Conservation (phyloP, 176 grass and related monocot species). For the Cenchrus americanus region DNA sequence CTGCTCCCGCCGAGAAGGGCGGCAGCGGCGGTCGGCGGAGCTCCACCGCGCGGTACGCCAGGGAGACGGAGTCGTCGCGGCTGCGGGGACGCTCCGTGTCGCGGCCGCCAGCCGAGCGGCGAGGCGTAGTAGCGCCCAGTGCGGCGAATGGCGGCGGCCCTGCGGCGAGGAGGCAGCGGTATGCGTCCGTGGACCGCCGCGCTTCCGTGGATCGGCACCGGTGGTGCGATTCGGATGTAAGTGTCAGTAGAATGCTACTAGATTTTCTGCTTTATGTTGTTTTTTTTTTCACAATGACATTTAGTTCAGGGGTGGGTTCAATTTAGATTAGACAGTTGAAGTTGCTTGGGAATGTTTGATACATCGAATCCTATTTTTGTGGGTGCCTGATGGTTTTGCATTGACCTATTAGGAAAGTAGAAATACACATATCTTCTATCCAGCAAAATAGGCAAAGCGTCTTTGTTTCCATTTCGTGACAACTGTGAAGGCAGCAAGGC, state of each 20-base stretch:
- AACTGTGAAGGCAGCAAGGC: neutral
- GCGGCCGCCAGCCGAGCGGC: constrained; percentile 57
- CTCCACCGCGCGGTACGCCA: constrained; percentile 67
- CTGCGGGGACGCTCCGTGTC: constrained; percentile 20
- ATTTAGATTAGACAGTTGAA: neutral
- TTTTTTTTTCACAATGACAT: neutral
- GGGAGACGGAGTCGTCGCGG: constrained; percentile 61
- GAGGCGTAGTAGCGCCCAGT: neutral
- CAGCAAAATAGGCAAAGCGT: neutral
- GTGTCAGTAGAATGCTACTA: neutral
- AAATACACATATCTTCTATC: neutral
- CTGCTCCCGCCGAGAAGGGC: constrained; percentile 34
- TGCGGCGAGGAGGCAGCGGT: constrained; percentile 45
- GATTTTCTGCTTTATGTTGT: neutral
- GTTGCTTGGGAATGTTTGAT: neutral
- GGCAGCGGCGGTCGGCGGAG: constrained; percentile 26
- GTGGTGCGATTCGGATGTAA: constrained; percentile 71
- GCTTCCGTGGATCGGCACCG: constrained; percentile 35
- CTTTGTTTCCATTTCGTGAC: neutral
- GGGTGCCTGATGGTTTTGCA: neutral
- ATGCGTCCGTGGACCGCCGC: constrained; percentile 57
- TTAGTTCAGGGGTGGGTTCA: neutral
- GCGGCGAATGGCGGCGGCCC: constrained; percentile 20
- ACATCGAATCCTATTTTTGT: neutral
- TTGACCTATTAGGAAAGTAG: neutral